Base-by-base conservation (phyloP, 139 green algal genomes). In the Picochlorum sp. region DNA sequence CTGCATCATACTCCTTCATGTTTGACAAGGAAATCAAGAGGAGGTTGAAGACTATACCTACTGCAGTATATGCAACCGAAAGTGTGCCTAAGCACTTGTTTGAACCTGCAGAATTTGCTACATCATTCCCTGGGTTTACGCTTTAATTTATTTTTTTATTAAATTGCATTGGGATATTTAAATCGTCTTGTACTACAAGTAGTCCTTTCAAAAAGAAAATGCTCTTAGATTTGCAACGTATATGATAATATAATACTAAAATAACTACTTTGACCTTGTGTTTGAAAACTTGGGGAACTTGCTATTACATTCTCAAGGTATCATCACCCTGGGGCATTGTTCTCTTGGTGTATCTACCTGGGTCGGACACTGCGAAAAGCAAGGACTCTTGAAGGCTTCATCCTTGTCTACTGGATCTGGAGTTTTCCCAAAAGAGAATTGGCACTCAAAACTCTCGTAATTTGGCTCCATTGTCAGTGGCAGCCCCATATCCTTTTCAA, bases 391-490 rank as follows among this genome's bases (percentile, higher is more conserved):
- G 5, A 93, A 82, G 0, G 82, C 82, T 7, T 74, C 62, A 61
- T 96, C 88, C 7, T 70, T n/a, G 1, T 66, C 55, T 18, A 75
- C 50, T 1, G 77, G 71, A 12, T 57, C 29, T 20, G 85, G 81
- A 22, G 55, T 61, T 18, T 39, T 29, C 28, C 52, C 51, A 40
- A 63, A 63, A 1, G 31, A 12, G 63, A 62, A 57, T 26, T 56
- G 35, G 33, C 83, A 91, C 33, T 62, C 82, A 65, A 85, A 95
- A 54, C 89, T 83, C 2, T 92, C 81, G 50, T 94, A 96, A 64
- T 96, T 89, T 36, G 88, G 88, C 7, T 74, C 86, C 86, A 96
- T 88, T 2, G 75, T 83, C n/a, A 96, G 62, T 0, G 66, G 53
- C 22, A 96, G 52, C 1, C 87, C 88, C 88, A 96, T 96, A 58